These are phyloP conservation scores for Casaregolazyma suthepensis DNA, from an alignment of 1,139 yeast genomes.

Conservation along the genomic window DNA sequence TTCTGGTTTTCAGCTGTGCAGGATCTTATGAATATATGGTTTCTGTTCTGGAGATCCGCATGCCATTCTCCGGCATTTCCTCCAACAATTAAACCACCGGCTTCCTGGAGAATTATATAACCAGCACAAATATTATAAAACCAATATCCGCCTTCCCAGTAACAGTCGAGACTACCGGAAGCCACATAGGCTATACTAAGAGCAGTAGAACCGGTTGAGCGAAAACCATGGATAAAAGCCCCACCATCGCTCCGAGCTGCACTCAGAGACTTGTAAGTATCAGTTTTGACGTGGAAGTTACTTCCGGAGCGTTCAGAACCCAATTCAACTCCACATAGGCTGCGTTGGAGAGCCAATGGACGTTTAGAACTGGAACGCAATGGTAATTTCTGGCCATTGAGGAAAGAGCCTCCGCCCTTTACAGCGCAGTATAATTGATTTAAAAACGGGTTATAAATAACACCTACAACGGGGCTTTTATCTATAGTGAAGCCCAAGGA, in stretches of 20 bases:
- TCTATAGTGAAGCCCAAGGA: conserved; percentile 51
- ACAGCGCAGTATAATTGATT: conserved; percentile 46
- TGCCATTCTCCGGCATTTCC: conserved; percentile 47
- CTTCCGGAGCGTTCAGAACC: conserved; percentile 51
- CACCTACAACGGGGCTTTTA: conserved; percentile 50
- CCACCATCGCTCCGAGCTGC: conserved; percentile 38
- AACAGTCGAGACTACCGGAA: conserved; percentile 49
- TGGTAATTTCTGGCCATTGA: conserved; percentile 42
- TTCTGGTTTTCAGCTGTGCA: conserved; percentile 37
- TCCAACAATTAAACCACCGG: conserved; percentile 51
- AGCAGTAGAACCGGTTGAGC: conserved; percentile 57
- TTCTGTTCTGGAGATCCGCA: conserved; percentile 44
- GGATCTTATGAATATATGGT: conserved; percentile 52
- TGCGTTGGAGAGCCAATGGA: conserved; percentile 41
- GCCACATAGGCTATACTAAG: conserved; percentile 52
- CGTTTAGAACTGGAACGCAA: conserved; percentile 29
- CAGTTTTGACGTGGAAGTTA: conserved; percentile 43
- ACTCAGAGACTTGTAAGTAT: conserved; percentile 42
- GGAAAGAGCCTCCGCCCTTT: conserved; percentile 46
- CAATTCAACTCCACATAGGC: conserved; percentile 54
- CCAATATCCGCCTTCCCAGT: conserved; percentile 62
- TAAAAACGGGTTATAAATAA: conserved; percentile 51
- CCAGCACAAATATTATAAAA: conserved; percentile 66
- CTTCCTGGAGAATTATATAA: conserved; percentile 52
- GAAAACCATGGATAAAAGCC: conserved; percentile 53